These are phyloP conservation scores for Xenosphaeropsis pyriputrescens DNA, from an alignment of 2,329 filamentous ascomycete genomes.

Conservation along the genomic window DNA sequence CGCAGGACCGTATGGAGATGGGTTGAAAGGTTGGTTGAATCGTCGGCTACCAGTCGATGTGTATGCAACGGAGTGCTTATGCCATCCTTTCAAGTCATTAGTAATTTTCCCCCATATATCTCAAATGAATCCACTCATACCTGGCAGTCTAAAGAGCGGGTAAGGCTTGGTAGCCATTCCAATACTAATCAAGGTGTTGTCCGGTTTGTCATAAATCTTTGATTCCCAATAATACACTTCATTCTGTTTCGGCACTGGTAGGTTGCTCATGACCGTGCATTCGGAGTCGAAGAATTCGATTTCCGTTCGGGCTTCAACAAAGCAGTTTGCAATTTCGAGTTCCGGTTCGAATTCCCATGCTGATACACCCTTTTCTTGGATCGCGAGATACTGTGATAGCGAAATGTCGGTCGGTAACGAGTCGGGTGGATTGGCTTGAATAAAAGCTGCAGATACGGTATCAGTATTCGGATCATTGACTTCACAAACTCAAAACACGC, in stretches of 20 bases:
- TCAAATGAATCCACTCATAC: constrained; percentile 32
- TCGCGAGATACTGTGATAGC: constrained; percentile 90
- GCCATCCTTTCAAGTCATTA: constrained; percentile 51
- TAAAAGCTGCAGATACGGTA: constrained; percentile 50
- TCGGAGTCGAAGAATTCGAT: constrained; percentile 98
- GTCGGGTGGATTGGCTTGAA: constrained; percentile 87
- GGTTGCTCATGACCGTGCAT: constrained; percentile 80
- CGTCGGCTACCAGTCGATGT: constrained; percentile 75
- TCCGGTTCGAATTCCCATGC: constrained; percentile 99
- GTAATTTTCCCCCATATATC: constrained; percentile 1
- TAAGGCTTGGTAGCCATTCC: constrained; percentile 96
- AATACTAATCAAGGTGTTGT: constrained; percentile 73
- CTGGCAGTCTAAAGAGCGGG: constrained; percentile 83
- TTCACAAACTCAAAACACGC: not conserved
- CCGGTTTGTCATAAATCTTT: constrained; percentile 96
- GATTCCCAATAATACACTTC: constrained; percentile 99
- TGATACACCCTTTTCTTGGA: constrained; percentile 98
- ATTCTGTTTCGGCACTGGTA: constrained; percentile 96
- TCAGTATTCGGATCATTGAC: not conserved
- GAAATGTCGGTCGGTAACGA: constrained; percentile 95
- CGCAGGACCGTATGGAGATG: constrained; percentile 66
- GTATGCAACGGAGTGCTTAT: constrained; percentile 88
- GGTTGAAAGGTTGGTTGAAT: constrained; percentile 81
- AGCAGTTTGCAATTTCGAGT: constrained; percentile 95
- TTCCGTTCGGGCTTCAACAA: constrained; percentile 89